These are phyloP conservation scores for Sugiyamaella paludigena DNA, from an alignment of 1,139 yeast genomes.

Conservation along the genomic window DNA sequence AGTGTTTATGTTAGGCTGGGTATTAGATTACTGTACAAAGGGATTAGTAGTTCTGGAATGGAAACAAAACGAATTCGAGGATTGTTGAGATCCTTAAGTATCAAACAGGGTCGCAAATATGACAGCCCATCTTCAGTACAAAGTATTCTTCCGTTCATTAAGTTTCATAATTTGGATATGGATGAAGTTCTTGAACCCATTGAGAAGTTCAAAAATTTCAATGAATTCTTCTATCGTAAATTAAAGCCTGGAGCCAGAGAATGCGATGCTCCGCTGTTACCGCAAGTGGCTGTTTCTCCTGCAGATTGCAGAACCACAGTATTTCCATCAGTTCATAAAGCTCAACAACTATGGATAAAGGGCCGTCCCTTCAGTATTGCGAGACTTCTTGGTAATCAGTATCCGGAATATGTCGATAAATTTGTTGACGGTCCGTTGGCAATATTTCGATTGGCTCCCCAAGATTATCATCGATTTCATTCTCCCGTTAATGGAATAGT, in stretches of 20 bases:
- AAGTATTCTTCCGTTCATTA: conserved; percentile 74
- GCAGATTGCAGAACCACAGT: conserved; percentile 88
- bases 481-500: conserved; percentile 76
- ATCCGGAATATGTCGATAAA: conserved; percentile 47
- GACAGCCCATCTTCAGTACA: conserved; percentile 64
- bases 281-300: conserved; percentile 62
- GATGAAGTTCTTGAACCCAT: conserved; percentile 60
- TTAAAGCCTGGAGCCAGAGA: conserved; percentile 70
- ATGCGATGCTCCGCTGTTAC: conserved; percentile 55
- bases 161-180: conserved; percentile 74
- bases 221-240: conserved; percentile 83
- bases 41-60: conserved; percentile 50
- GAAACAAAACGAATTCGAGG: conserved; percentile 58
- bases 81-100: conserved; percentile 60
- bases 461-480: conserved; percentile 94
- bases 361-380: conserved; percentile 72
- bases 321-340: conserved; percentile 58
- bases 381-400: conserved; percentile 60
- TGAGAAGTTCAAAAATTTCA: conserved; percentile 62
- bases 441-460: conserved; percentile 89
- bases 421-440: conserved; percentile 63
- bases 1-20: conserved; percentile 85
- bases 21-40: conserved; percentile 76
- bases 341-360: conserved; percentile 86
- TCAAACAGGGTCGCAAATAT: conserved; percentile 81